These are phyloP conservation scores for Erodium chrysanthum DNA, from an alignment of 441 rosid species.

Conservation along the genomic window DNA sequence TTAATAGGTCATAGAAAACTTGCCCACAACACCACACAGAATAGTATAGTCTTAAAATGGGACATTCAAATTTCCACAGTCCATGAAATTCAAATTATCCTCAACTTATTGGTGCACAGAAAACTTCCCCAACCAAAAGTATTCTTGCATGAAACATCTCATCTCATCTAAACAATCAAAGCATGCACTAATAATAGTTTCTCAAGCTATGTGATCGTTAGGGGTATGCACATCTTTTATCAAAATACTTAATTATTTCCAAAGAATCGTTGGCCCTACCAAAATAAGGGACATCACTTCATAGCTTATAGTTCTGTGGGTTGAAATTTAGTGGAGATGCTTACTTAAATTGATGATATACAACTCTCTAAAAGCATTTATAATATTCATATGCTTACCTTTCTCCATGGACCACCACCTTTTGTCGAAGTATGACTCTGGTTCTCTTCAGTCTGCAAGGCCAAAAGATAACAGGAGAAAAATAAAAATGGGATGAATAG, in stretches of 20 bases:
- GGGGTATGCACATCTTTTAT: not conserved
- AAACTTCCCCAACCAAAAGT: not conserved
- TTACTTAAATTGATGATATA: not conserved
- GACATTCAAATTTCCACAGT: not conserved
- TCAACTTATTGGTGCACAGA: not conserved
- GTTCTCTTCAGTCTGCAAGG: conserved; percentile 38
- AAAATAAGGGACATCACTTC: not conserved
- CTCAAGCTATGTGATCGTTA: not conserved
- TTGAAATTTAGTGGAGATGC: not conserved
- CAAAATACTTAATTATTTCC: not conserved
- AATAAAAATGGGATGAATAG: not conserved
- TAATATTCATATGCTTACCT: conserved; percentile 28
- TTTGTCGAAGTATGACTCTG: conserved; percentile 32
- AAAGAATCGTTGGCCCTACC: not conserved
- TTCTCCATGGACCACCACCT: conserved; percentile 43
- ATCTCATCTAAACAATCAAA: too few relatives aligned
- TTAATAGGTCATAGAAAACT: not conserved
- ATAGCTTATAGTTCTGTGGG: not conserved
- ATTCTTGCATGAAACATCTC: too few relatives aligned
- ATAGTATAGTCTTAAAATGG: not conserved
- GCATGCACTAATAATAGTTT: too few relatives aligned
- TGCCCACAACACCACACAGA: not conserved
- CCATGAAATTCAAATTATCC: not conserved
- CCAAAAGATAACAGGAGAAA: conserved; percentile 1
- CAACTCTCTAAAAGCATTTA: not conserved